Base-by-base conservation (phyloP, 2,329 filamentous ascomycete species). In the Juglanconis oblonga region DNA sequence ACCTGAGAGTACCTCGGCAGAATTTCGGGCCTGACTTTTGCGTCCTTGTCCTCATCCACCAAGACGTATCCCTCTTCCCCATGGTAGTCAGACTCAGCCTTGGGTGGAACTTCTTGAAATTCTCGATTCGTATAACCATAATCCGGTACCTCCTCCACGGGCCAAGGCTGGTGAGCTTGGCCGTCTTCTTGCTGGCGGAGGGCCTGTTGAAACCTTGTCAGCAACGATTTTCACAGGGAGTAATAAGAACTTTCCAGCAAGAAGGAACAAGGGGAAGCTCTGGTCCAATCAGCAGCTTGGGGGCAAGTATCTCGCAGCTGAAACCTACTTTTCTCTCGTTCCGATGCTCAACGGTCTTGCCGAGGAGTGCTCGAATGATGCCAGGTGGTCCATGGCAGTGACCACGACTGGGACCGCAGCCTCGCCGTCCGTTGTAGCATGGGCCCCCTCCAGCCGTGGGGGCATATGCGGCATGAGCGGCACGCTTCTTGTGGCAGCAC, bases 401-500 rank as follows among this genome's bases (percentile, higher is more conserved):
- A 5, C 54, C 54, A 6, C 29, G 33, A 5, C 35, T 36, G 3
- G 45, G 17, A 42, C 14, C 17, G 17, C 38, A 24, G 14, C 38
- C 9, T 14, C 24, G 14, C n/a, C 38, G 32, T 8, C 4, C 17
- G 52, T 50, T 24, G 13, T 17, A 9, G 24, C 8, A 31, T 14
- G n/a, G 36, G 7, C 17, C n/a, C n/a, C n/a, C 35, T 13, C 17
- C 50, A 10, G 11, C 24, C 17, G n/a, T 11, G 10, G 52, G 31
- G 8, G 38, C 32, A 8, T 49, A 29, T 14, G 31, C 24, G 13
- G 29, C 42, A 35, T n/a, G 31, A 47, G 52, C 57, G 14, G 52
- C 52, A 38, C 52, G 57, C 36, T n/a, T 59, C 14, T 56, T 55
- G 10, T 29, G 9, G 29, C 57, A 38, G 47, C 57, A 59, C 57